A percentile compares a stretch with the other conserved stretches of the same genome.
These are phyloP conservation scores for Aciculosporium take DNA, from an alignment of 2,329 filamentous ascomycete species.

Conservation along the genomic window DNA sequence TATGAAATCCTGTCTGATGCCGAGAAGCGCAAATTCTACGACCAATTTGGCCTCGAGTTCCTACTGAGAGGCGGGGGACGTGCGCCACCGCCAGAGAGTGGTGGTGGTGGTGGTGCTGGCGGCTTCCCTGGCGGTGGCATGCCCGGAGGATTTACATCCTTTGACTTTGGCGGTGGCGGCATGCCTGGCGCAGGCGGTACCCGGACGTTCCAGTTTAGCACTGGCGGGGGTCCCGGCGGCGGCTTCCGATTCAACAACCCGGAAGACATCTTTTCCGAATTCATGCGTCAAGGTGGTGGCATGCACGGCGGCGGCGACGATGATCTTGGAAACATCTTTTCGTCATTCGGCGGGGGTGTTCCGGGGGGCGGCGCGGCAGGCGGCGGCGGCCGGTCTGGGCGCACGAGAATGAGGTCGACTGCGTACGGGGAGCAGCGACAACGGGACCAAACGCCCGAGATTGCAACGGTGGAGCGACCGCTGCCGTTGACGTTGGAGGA, in stretches of 20 bases:
- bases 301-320: slow-evolving; percentile 28
- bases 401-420: slow-evolving; percentile 28
- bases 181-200: slow-evolving; percentile 29
- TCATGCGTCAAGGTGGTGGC: slow-evolving; percentile 43
- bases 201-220: slow-evolving; percentile 52
- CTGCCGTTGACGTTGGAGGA: slow-evolving; percentile 77
- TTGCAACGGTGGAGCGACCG: slow-evolving; percentile 78
- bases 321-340: slow-evolving; percentile 41
- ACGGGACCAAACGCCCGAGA: slow-evolving; percentile 52
- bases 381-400: slow-evolving; percentile 22
- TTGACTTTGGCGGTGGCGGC: slow-evolving; percentile 35
- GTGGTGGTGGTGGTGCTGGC: slow-evolving; percentile 26
- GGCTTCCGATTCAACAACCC: slow-evolving; percentile 77
- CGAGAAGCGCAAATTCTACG: slow-evolving; percentile 91
- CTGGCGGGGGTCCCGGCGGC: slow-evolving; percentile 32
- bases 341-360: slow-evolving; percentile 27
- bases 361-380: slow-evolving; percentile 17
- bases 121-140: slow-evolving; percentile 44
- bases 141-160: slow-evolving; percentile 35
- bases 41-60: slow-evolving; percentile 89
- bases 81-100: slow-evolving; percentile 43
- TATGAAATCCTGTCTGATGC: slow-evolving; percentile 97
- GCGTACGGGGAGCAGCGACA: slow-evolving; percentile 20
- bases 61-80: slow-evolving; percentile 61
- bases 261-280: slow-evolving; percentile 73